Conservation (phyloP, 495 filamentous ascomycete species). For the Hyaloscypha finlandica region DNA sequence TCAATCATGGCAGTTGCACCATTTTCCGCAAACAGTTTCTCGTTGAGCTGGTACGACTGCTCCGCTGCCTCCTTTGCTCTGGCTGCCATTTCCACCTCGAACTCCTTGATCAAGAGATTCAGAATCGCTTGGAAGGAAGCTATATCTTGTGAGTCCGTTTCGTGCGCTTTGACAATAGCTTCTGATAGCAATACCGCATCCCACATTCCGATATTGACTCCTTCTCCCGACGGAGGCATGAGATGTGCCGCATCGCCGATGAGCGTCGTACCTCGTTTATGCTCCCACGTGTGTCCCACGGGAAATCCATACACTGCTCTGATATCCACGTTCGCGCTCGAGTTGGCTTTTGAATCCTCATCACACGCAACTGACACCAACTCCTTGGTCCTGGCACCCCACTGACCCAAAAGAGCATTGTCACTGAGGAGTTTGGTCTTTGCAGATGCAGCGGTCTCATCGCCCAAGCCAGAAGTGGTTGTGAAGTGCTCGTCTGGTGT, state of each 20-base stretch:
- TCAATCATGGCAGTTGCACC: conserved; percentile 32
- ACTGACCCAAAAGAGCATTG: neutral
- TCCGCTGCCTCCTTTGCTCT: conserved; percentile 37
- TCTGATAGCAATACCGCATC: conserved; percentile 54
- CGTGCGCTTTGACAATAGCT: conserved; percentile 7
- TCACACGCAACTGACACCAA: conserved; percentile 22
- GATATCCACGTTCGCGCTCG: conserved; percentile 10
- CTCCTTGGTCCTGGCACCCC: conserved; percentile 6
- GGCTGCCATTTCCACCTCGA: conserved; percentile 40
- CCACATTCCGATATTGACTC: conserved; percentile 58
- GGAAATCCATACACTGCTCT: conserved; percentile 54
- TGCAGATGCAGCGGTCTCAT: conserved; percentile 1
- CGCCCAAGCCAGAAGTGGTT: conserved; percentile 15
- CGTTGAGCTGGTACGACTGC: neutral
- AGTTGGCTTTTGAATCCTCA: conserved; percentile 13
- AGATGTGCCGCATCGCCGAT: conserved; percentile 66
- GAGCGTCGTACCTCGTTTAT: conserved; percentile 50
- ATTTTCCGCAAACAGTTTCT: conserved; percentile 37
- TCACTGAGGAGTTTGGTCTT: conserved; percentile 5
- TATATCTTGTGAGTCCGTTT: conserved; percentile 6
- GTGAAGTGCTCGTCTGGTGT: conserved; percentile 29
- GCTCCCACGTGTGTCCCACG: conserved; percentile 51
- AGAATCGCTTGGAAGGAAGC: conserved; percentile 31
- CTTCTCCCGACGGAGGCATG: conserved; percentile 62
- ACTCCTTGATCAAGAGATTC: conserved; percentile 33